These are phyloP conservation scores for Wickerhamomyces queroliae DNA, from an alignment of 805 yeast species.

Conservation along the genomic window DNA sequence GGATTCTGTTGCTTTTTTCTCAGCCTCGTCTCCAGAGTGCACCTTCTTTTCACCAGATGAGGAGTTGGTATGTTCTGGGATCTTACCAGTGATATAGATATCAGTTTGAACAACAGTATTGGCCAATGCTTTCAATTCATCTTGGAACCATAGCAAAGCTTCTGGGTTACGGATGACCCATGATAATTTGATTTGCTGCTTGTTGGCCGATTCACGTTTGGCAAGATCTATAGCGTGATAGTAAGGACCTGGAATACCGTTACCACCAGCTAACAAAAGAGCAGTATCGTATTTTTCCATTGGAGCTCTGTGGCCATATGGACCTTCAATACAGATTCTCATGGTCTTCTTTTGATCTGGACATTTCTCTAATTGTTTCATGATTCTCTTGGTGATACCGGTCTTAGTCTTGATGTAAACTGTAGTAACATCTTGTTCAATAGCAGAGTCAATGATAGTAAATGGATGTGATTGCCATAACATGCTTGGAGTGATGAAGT, in stretches of 20 bases:
- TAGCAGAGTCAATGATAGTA: conserved; percentile 39
- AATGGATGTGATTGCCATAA: conserved; percentile 74
- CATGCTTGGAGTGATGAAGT: conserved; percentile 40
- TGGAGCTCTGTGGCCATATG: conserved; percentile 43
- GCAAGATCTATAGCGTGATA: conserved; percentile 29
- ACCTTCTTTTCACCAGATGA: conserved; percentile 2
- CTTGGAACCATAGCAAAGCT: conserved; percentile 41
- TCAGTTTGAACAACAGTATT: conserved; percentile 22
- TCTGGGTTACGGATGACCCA: conserved; percentile 60
- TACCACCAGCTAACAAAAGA: conserved; percentile 41
- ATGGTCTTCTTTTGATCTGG: conserved; percentile 21
- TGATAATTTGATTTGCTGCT: conserved; percentile 35
- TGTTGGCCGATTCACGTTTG: conserved; percentile 13
- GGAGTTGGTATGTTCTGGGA: too few species aligned
- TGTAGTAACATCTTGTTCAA: conserved; percentile 29
- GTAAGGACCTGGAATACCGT: conserved; percentile 45
- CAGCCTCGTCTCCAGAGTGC: conserved; percentile 3
- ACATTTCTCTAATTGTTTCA: conserved; percentile 24
- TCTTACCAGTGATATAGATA: conserved; percentile 30
- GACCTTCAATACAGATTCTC: conserved; percentile 48
- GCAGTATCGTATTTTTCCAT: conserved; percentile 30
- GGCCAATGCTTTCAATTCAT: conserved; percentile 31
- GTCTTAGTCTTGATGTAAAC: conserved; percentile 42
- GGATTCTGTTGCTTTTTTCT: not conserved
- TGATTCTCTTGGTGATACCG: conserved; percentile 44